Evolutionary conservation across 2,329 filamentous ascomycete species (phyloP), one percentile per base, ranked within the genome.

Genomic region (Colletotrichum orbiculare): DNA sequence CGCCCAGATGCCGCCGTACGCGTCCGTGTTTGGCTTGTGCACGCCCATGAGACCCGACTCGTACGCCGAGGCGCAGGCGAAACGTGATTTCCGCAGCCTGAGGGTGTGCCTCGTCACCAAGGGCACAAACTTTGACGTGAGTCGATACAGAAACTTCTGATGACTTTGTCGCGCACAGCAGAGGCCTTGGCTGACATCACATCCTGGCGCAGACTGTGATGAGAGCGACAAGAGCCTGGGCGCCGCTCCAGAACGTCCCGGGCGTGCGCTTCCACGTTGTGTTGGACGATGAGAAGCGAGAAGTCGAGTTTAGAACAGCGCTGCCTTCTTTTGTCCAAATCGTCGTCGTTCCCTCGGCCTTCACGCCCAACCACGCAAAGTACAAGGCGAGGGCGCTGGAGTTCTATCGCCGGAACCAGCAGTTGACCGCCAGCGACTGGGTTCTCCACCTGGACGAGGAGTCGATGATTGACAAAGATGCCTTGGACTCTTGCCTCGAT

Each of bases 41-140:
- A 41, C 33, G 43, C 54, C 54, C 8, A 56, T 56, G 54, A 33
- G 54, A n/a, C 45, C 45, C 2, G 54, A 13, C 37, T 41, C 17
- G 35, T 33, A 50, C 25, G 35, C 54, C 4, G 12, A 58, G 15
- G 54, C 37, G 1, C 54, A 45, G 7, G 54, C 35, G 35, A 58
- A 58, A 38, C 54, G 54, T 25, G 54, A 58, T 15, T 58, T 50
- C 38, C 46, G 54, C 8, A 58, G 54, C 25, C 17, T 58, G 37
- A 43, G 54, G 35, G 37, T 58, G 0, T 58, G 54, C 35, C 54
- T 58, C 13, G 54, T 58, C 12, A 58, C 54, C 3, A 58, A 58
- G 17, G 54, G 54, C 37, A 58, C 54, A 15, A 58, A 58, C 13
- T 49, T 49, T 35, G 54, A 58, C 8, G 54, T 58, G 15, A 58